Percentiles rank a stretch among this genome's conserved stretches.
Evolutionary conservation across 106 monocot genomes (phyloP).

Genomic region (Dendrobium huoshanense): DNA sequence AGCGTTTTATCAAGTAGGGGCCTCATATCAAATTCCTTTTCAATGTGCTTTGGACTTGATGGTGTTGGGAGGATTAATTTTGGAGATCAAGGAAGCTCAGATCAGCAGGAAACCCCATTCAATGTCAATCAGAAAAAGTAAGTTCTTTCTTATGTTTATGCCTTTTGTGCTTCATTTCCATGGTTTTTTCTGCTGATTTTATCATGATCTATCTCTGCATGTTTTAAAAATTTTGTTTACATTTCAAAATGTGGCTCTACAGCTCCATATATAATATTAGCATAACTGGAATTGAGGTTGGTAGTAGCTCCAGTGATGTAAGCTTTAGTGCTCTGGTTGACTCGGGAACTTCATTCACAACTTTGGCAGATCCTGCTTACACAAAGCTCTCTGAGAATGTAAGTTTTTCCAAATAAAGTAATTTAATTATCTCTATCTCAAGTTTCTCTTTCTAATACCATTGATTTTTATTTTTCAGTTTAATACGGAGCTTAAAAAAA

Average conservation of each 20-base stretch:
- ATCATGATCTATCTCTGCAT: not conserved
- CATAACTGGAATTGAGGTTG: constrained; percentile 51
- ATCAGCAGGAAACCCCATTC: constrained; percentile 85
- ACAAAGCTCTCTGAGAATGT: constrained; percentile 44
- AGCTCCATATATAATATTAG: constrained; percentile 67
- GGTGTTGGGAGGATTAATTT: constrained; percentile 81
- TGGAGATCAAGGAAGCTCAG: constrained; percentile 85
- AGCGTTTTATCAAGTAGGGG: constrained; percentile 75
- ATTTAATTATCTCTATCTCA: not conserved
- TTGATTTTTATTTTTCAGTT: constrained; percentile 40
- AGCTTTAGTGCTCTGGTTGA: constrained; percentile 67
- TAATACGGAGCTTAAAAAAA: constrained; percentile 40
- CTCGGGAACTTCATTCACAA: constrained; percentile 90
- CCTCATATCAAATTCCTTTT: constrained; percentile 74
- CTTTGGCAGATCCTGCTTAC: constrained; percentile 76
- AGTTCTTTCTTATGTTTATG: constrained; percentile 15
- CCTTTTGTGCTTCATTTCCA: not conserved
- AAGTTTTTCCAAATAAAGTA: constrained; percentile 17
- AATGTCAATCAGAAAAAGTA: constrained; percentile 33
- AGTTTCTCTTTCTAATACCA: constrained; percentile 3
- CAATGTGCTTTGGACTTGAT: constrained; percentile 83
- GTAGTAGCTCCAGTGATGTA: constrained; percentile 25
- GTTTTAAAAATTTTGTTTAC: not conserved
- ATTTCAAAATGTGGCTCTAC: not conserved
- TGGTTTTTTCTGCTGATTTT: not conserved